These are phyloP conservation scores for Vitis amurensis DNA, from an alignment of 164 flowering plant species.

Conservation along the genomic window DNA sequence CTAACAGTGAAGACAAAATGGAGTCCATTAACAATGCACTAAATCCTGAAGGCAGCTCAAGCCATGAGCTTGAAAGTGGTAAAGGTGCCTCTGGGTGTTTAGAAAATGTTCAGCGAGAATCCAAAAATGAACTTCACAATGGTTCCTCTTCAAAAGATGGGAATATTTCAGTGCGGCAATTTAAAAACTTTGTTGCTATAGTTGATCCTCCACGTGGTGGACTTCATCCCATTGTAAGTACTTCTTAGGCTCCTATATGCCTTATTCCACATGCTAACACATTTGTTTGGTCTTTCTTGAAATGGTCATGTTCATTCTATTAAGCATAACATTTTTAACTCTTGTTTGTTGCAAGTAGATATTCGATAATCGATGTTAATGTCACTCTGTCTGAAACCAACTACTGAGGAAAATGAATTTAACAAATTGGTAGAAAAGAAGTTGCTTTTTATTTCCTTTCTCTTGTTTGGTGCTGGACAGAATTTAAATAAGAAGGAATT, in stretches of 20 bases:
- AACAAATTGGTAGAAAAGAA: no score
- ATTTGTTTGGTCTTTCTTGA: no score
- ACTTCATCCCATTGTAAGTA: conserved; percentile 89
- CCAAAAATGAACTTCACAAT: conserved; percentile 14
- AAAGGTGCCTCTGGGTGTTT: conserved; percentile 17
- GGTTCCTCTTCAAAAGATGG: conserved; percentile 28
- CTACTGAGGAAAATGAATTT: no score
- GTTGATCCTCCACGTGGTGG: conserved; percentile 97
- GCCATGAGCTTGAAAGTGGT: conserved; percentile 26
- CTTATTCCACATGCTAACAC: neutral
- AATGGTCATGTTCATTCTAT: no score
- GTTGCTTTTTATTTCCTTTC: no score
- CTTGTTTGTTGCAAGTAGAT: no score
- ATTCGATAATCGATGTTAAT: no score
- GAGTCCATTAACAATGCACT: conserved; percentile 8
- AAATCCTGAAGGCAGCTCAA: conserved; percentile 22
- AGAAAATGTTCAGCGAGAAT: conserved; percentile 22
- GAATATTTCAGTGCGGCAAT: conserved; percentile 26
- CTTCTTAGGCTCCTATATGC: neutral
- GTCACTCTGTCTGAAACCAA: no score
- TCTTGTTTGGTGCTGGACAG: no score
- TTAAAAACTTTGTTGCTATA: conserved; percentile 79
- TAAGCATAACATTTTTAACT: no score
- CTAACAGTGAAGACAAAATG: conserved; percentile 23
- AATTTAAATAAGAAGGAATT: no score